A percentile compares a stretch with the other conserved stretches of the same genome.
These are phyloP conservation scores for Acacia concinna DNA, from an alignment of 331 rosid genomes.

Conservation along the genomic window DNA sequence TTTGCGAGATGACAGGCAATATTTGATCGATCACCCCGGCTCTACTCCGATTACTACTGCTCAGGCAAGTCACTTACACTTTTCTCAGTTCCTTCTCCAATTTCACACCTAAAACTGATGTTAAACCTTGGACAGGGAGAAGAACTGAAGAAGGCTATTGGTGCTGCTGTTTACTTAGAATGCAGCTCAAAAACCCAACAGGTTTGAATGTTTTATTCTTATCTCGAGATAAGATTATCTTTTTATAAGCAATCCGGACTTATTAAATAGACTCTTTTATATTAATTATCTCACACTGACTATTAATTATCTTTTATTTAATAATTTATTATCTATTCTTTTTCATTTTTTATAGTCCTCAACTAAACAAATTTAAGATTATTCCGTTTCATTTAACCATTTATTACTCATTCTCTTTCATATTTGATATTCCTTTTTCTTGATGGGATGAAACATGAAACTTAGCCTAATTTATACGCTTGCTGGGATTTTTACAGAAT, in stretches of 20 bases:
- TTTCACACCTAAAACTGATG: neutral
- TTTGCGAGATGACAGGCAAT: constrained; percentile 72
- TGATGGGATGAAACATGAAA: no score
- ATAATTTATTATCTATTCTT: no score
- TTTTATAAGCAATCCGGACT: no score
- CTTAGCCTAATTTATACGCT: neutral
- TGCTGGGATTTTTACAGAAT: constrained; percentile 46
- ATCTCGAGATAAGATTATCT: constrained; percentile 8
- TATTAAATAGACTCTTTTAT: no score
- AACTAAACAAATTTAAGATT: no score
- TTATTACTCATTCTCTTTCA: no score
- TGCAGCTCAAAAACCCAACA: constrained; percentile 98
- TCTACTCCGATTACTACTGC: constrained; percentile 62
- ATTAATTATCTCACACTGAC: no score
- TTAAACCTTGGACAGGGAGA: constrained; percentile 64
- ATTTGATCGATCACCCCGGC: constrained; percentile 77
- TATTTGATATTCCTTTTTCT: no score
- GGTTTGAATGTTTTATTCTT: constrained; percentile 41
- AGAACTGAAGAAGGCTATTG: constrained; percentile 89
- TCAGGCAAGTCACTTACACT: constrained; percentile 52
- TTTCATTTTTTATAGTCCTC: no score
- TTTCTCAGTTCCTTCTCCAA: neutral
- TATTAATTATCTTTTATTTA: no score
- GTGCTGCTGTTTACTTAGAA: constrained; percentile 86
- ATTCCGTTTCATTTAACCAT: no score